phyloP scores from a whole-genome alignment of 352 stramenopile species.

The Pythium brachiatum region DNA sequence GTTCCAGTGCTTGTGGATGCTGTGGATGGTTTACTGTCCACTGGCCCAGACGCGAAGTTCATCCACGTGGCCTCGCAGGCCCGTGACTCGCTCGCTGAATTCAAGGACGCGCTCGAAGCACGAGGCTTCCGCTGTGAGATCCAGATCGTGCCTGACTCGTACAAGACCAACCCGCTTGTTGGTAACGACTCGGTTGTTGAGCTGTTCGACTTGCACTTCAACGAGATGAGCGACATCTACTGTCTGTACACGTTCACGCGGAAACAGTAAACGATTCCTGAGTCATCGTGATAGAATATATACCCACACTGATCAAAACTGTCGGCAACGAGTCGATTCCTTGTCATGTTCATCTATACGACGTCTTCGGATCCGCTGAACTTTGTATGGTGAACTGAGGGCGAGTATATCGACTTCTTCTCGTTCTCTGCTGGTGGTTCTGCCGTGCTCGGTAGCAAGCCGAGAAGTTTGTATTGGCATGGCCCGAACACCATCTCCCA shows the following conservation, averaged over 20 bases:
- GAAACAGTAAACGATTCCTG: constrained; percentile 23
- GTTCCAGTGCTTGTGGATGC: constrained; percentile 73
- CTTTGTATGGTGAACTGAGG: neutral
- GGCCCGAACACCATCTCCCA: constrained; percentile 78
- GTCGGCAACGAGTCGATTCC: neutral
- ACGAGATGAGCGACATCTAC: constrained; percentile 89
- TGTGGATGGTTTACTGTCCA: constrained; percentile 65
- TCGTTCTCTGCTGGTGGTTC: constrained; percentile 21
- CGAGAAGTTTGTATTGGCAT: constrained; percentile 56
- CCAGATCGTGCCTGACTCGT: constrained; percentile 70
- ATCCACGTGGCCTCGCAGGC: constrained; percentile 79
- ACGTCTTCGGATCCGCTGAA: neutral
- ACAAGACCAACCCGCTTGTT: constrained; percentile 85
- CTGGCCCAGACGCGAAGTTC: constrained; percentile 46
- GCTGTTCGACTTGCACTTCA: constrained; percentile 86
- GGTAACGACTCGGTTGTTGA: constrained; percentile 58
- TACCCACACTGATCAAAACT: constrained; percentile 10
- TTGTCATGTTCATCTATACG: neutral
- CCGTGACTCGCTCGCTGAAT: constrained; percentile 77
- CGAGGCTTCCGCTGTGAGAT: constrained; percentile 62
- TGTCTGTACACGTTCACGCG: constrained; percentile 83
- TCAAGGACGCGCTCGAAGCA: constrained; percentile 73
- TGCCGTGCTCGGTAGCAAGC: constrained; percentile 52
- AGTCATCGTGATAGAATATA: constrained; percentile 5
- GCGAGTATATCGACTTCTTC: constrained; percentile 11